A percentile compares a stretch with the other conserved stretches of the same genome.
phyloP scores from a whole-genome alignment of 1,284 basidiomycete species.

The Sporisorium scitamineum region DNA sequence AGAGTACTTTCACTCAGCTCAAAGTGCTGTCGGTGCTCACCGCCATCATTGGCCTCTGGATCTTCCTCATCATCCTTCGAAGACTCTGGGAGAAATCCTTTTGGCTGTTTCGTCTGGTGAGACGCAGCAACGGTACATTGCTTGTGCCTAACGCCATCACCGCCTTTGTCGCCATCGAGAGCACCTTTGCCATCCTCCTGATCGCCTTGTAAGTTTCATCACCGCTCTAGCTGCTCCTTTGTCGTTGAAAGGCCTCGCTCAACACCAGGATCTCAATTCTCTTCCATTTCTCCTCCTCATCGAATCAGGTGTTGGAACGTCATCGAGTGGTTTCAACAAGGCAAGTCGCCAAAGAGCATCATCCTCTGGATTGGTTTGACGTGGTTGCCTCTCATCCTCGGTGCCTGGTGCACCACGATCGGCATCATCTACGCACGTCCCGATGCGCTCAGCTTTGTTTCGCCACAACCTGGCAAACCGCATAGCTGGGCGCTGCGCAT shows the following conservation, averaged over 20 bases:
- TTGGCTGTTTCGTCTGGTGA: conserved; percentile 36
- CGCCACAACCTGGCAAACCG: conserved; percentile 35
- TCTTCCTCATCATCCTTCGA: conserved; percentile 37
- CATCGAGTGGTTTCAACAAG: conserved; percentile 29
- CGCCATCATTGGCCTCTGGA: conserved; percentile 29
- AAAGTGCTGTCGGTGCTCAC: conserved; percentile 29
- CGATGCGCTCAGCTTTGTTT: conserved; percentile 33
- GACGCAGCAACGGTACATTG: conserved; percentile 33
- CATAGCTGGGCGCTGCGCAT: conserved; percentile 20
- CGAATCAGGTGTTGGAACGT: conserved; percentile 25
- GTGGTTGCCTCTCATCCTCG: conserved; percentile 39
- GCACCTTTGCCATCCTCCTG: conserved; percentile 24
- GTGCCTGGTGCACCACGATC: conserved; percentile 31
- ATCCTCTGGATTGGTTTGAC: conserved; percentile 35
- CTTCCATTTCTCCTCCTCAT: not conserved
- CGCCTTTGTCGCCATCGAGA: conserved; percentile 29
- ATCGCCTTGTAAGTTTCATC: conserved; percentile 31
- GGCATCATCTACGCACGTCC: conserved; percentile 38
- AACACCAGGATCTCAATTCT: not conserved
- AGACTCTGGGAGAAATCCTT: conserved; percentile 30
- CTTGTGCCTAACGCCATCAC: conserved; percentile 45
- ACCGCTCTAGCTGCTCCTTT: no score
- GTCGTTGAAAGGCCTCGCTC: not conserved
- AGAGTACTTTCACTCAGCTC: conserved; percentile 33
- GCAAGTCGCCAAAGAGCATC: conserved; percentile 25